Conservation (phyloP, 2,329 filamentous ascomycete species). For the Aureobasidium sp. region DNA sequence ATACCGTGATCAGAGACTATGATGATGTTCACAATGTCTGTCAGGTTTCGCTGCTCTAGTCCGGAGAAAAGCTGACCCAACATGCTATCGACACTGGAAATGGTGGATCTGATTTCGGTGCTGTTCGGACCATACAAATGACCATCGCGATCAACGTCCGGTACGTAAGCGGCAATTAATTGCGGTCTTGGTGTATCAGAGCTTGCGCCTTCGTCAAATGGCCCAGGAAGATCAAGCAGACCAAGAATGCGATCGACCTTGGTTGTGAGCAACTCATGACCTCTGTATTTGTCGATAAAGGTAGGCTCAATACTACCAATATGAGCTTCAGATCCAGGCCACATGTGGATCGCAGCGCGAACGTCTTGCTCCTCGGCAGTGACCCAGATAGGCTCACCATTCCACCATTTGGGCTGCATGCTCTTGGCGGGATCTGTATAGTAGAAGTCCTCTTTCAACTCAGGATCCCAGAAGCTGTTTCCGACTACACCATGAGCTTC, state of each 20-base stretch:
- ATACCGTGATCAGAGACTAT: constrained; percentile 98
- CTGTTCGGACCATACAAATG: constrained; percentile 91
- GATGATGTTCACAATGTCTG: constrained; percentile 83
- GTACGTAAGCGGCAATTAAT: constrained; percentile 89
- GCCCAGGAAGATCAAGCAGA: constrained; percentile 76
- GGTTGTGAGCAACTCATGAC: constrained; percentile 61
- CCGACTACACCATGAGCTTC: constrained; percentile 90
- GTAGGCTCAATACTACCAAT: constrained; percentile 66
- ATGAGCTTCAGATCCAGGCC: constrained; percentile 91
- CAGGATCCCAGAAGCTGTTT: constrained; percentile 90
- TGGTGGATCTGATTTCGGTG: constrained; percentile 77
- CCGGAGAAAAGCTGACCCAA: constrained; percentile 68
- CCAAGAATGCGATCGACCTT: constrained; percentile 76
- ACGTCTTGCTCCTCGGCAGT: constrained; percentile 80
- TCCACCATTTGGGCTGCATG: constrained; percentile 88
- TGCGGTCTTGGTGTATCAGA: constrained; percentile 62
- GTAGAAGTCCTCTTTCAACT: constrained; percentile 70
- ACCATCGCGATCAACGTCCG: constrained; percentile 80
- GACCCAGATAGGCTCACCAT: constrained; percentile 86
- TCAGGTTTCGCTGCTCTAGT: constrained; percentile 74
- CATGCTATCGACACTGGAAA: constrained; percentile 75
- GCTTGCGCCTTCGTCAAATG: constrained; percentile 45
- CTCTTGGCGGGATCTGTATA: constrained; percentile 73
- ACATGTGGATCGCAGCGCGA: constrained; percentile 88
- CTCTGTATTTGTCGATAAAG: constrained; percentile 79